Evolutionary conservation across 2,329 filamentous ascomycete genomes (phyloP).

Genomic region (Paraphoma sp.): DNA sequence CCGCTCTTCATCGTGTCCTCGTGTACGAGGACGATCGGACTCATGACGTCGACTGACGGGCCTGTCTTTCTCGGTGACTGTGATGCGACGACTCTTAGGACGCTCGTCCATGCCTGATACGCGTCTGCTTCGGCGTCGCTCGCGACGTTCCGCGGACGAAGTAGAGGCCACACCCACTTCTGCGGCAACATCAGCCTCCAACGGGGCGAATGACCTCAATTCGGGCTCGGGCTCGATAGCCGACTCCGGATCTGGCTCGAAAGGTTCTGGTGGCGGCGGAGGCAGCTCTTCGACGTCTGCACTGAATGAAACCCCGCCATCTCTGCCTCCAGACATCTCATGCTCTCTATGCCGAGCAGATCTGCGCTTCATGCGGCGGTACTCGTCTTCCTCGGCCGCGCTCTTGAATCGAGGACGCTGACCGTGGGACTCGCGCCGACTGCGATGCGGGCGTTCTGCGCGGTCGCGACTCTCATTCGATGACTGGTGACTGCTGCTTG

Average conservation of each 20-base stretch:
- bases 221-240: conserved; percentile 12
- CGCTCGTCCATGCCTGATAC: conserved; percentile 38
- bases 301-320: conserved; percentile 29
- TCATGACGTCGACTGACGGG: conserved; percentile 36
- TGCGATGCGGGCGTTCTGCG: conserved; percentile 38
- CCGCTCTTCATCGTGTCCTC: conserved; percentile 31
- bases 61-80: conserved; percentile 39
- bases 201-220: conserved; percentile 14
- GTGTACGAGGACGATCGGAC: conserved; percentile 34
- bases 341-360: conserved; percentile 30
- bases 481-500: conserved; percentile 38
- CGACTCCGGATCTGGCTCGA: conserved; percentile 22
- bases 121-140: conserved; percentile 30
- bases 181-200: conserved; percentile 35
- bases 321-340: conserved; percentile 36
- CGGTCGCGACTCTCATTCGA: conserved; percentile 42
- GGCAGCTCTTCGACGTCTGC: conserved; percentile 23
- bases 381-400: conserved; percentile 41
- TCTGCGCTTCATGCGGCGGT: conserved; percentile 36
- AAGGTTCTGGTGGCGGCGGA: conserved; percentile 26
- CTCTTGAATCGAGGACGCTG: conserved; percentile 34
- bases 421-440: conserved; percentile 34
- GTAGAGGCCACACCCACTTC: conserved; percentile 33
- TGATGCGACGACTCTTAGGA: conserved; percentile 39
- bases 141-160: conserved; percentile 37